Base-by-base conservation (phyloP, 2,329 filamentous ascomycete species). In the Fusarium clavum region DNA sequence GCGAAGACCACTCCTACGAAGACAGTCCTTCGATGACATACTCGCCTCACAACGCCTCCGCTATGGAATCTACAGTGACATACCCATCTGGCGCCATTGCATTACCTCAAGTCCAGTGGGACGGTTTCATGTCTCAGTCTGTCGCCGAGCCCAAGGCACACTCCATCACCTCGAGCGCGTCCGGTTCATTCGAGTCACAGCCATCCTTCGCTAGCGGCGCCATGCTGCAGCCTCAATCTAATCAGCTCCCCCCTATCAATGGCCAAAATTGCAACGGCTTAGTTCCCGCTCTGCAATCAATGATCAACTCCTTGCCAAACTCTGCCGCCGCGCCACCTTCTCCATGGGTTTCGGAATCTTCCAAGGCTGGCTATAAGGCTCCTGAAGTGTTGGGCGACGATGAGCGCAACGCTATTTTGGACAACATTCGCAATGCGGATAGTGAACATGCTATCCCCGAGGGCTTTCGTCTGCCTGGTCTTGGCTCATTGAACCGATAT, bases 91-190 rank as follows among this genome's bases (percentile, higher is more conserved):
- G 91, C 57, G 90, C 93, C 64, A 93, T 95, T 76, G 92, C 92
- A 64, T 82, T 97, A 52, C 92, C 94, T 38, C 94, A 94, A 77
- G 93, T 94, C 83, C 92, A 94, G 64, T 98, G 95, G 95, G 95
- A 98, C 77, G 88, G 90, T 41, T 96, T 96, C 84, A 88, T 97
- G 83, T 87, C 92, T 29, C 89, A 91, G 73, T 82, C 87, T 22
- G 87, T 89, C 30, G 83, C 87, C 40, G 92, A 97, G 76, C 84
- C 90, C 57, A 95, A 95, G 82, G 85, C 92, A 51, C 90, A 93
- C 74, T 92, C 92, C 25, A 90, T 92, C 74, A 85, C 89, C 20
- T 91, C 91, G 8, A 90, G 85, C 73, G 82, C 86, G 41, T 87
- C 88, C 24, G 87, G 85, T 57, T 90, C 91, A 29, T 92, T 92